Percentiles rank a stretch among this genome's conserved stretches.
Evolutionary conservation across 2,329 filamentous ascomycete genomes (phyloP).

Genomic region (Mollisiaceae sp.): DNA sequence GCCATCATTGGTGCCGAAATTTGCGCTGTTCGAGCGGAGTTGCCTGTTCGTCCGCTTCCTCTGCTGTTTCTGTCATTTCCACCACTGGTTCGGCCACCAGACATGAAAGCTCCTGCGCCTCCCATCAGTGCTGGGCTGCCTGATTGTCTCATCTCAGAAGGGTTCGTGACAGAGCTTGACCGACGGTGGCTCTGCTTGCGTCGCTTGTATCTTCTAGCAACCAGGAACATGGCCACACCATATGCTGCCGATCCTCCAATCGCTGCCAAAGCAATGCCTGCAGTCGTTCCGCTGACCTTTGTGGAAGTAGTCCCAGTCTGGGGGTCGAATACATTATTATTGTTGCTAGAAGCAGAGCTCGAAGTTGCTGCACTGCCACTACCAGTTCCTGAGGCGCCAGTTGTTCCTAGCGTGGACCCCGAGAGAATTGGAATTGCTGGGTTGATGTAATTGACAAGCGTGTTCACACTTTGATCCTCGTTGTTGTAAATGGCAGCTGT

Average conservation of each 20-base stretch:
- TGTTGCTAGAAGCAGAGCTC: constrained; percentile 43
- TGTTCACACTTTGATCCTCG: constrained; percentile 65
- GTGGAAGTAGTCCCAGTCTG: constrained; percentile 51
- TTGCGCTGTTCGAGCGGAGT: constrained; percentile 63
- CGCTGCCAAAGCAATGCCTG: constrained; percentile 68
- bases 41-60: constrained; percentile 54
- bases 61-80: constrained; percentile 56
- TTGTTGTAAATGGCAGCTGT: constrained; percentile 78
- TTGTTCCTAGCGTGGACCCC: constrained; percentile 46
- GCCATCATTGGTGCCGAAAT: constrained; percentile 78
- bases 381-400: constrained; percentile 45
- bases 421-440: constrained; percentile 64
- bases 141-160: constrained; percentile 54
- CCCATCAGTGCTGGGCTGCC: constrained; percentile 54
- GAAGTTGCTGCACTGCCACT: constrained; percentile 44
- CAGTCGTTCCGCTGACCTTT: constrained; percentile 66
- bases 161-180: constrained; percentile 61
- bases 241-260: constrained; percentile 72
- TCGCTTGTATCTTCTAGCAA: constrained; percentile 73
- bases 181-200: constrained; percentile 66
- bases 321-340: constrained; percentile 48
- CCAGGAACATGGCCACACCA: constrained; percentile 77
- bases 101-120: constrained; percentile 45
- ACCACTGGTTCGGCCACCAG: constrained; percentile 45
- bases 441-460: constrained; percentile 83